Base-by-base conservation (phyloP, 768 basidiomycete species). In the Daedaleopsis sinensis region DNA sequence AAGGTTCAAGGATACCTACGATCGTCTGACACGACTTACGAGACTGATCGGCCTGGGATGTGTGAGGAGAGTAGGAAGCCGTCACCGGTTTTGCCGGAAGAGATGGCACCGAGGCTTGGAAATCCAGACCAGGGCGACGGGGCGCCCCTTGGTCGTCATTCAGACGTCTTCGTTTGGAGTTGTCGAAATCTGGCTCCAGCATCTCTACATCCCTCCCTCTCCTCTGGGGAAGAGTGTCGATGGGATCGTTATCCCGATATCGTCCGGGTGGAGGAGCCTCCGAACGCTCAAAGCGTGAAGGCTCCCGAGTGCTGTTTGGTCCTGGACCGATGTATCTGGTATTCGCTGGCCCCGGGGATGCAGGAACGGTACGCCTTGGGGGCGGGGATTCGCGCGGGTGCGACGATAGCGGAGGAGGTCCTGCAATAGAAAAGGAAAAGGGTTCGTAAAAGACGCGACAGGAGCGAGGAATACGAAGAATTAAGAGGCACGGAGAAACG, bases 351-450 rank as follows among this genome's bases (percentile, higher is more conserved):
- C 42, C 57, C 21, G 60, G 65, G 13, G 66, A 56, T 27, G 58
- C 62, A 55, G 43, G 59, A 65, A 67, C 59, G 57, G 65, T 43
- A 51, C 62, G 49, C 65, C 60, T 72, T 63, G 59, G 48, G 59
- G 68, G 72, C 66, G 65, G 69, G 23, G 63, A 67, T 58, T 77
- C 77, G 63, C 72, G 77, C 23, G 67, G 36, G 58, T 68, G 72
- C 42, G 74, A 68, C 52, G 76, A 75, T 32, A 80, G 76, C 37
- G 82, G 81, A 69, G 78, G 80, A 65, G 72, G 75, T 73, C 83
- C 84, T 85, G 77, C 73, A 78, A 71, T 68, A 73, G 70, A 74
- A 74, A 73, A 74, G 68, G 74, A 71, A 74, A 73, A 78, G 63
- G 69, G 70, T 64, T 64, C 62, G 75, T 72, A 76, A 60, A 69